A percentile compares a stretch with the other conserved stretches of the same genome.
Evolutionary conservation across 345 rosid genomes (phyloP).

Genomic region (Erucastrum elatum): DNA sequence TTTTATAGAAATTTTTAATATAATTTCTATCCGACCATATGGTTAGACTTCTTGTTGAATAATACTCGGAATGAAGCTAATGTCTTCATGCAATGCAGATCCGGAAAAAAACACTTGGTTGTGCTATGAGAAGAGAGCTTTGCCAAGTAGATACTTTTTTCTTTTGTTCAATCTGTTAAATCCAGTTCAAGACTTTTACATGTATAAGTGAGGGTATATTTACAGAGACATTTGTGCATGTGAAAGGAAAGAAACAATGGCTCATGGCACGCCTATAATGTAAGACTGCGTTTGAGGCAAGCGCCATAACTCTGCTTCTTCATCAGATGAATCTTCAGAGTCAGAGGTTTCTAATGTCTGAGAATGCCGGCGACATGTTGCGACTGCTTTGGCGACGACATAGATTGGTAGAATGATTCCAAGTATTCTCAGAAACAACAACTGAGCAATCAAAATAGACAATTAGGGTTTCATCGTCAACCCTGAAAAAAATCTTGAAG

Average conservation of each 20-base stretch:
- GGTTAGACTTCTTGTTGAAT: neutral
- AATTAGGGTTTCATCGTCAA: neutral
- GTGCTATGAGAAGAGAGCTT: conserved; percentile 1
- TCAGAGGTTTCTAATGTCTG: conserved; percentile 28
- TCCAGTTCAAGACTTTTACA: conserved; percentile 29
- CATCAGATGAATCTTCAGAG: conserved; percentile 49
- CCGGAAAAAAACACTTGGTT: neutral
- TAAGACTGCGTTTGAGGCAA: conserved; percentile 41
- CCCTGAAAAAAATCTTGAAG: neutral
- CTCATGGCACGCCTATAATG: conserved; percentile 39
- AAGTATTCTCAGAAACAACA: conserved; percentile 54
- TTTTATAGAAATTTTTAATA: neutral
- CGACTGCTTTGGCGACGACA: conserved; percentile 50
- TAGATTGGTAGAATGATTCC: conserved; percentile 80
- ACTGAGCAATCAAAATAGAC: conserved; percentile 36
- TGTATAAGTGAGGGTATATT: conserved; percentile 27
- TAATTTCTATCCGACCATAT: conserved; percentile 7
- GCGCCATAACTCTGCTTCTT: conserved; percentile 51
- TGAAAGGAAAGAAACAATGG: conserved; percentile 5
- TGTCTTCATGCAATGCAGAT: neutral
- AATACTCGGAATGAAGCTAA: neutral
- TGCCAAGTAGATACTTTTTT: conserved; percentile 6
- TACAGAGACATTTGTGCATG: conserved; percentile 20
- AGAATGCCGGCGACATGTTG: conserved; percentile 50
- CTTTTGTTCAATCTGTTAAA: conserved; percentile 3